phyloP scores from a whole-genome alignment of 2,329 filamentous ascomycete species.

The Xylaria polymorpha region DNA sequence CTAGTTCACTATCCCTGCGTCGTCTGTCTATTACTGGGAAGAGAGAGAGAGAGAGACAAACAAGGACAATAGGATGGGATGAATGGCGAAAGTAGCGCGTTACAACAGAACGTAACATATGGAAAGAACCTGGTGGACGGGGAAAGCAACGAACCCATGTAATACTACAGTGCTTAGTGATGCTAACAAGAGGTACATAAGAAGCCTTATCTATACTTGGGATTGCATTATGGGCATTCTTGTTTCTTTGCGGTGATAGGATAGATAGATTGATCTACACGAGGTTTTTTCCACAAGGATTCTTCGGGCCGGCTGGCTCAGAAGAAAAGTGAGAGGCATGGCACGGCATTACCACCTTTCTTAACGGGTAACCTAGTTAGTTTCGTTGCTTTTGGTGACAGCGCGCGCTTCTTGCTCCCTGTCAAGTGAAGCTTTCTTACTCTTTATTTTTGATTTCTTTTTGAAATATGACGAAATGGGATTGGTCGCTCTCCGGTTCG shows the following conservation, averaged over 20 bases:
- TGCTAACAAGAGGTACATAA: constrained; percentile 1
- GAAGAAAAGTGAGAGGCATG: not conserved
- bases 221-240: not conserved
- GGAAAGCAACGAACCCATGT: constrained; percentile 7
- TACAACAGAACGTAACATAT: not conserved
- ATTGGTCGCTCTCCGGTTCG: not conserved
- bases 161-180: not conserved
- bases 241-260: not conserved
- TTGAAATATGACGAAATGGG: not conserved
- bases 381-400: not conserved
- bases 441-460: too few species aligned
- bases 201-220: not conserved
- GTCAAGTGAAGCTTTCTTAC: not conserved
- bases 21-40: not conserved
- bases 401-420: not conserved
- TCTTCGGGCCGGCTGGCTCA: not conserved
- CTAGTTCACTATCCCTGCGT: constrained; percentile 1
- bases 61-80: not conserved
- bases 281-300: not conserved
- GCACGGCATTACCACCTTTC: constrained; percentile 4
- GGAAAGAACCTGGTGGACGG: not conserved
- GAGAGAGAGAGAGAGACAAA: not conserved
- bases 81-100: not conserved
- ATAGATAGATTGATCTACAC: constrained; percentile 2
- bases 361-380: not conserved